Percentiles rank a stretch among this genome's conserved stretches.
Conservation (phyloP, 2,329 filamentous ascomycete genomes). For the Aschersonia sp. region DNA sequence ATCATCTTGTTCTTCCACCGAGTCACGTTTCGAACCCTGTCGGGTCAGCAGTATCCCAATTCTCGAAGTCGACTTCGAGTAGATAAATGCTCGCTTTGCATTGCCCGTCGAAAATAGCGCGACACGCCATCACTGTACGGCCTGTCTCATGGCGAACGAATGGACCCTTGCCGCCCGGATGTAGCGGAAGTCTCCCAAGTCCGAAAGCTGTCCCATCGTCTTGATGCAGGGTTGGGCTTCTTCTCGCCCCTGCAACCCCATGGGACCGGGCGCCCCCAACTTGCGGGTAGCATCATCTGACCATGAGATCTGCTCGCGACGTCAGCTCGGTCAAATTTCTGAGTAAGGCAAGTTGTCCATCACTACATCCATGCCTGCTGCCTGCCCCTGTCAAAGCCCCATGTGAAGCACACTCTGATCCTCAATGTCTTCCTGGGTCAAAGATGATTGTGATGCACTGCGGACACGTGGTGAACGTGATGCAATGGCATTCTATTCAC, state of each 20-base stretch:
- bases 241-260: not conserved
- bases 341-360: not conserved
- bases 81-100: no score
- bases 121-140: no score
- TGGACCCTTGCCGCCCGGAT: no score
- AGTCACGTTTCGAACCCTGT: no score
- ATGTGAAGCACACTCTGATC: not conserved
- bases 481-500: not conserved
- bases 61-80: no score
- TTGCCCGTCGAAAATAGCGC: no score
- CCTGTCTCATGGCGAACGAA: no score
- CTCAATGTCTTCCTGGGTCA: not conserved
- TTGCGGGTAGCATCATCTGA: not conserved
- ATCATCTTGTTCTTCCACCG: no score
- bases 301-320: not conserved
- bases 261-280: not conserved
- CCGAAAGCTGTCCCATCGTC: no score
- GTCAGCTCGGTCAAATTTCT: not conserved
- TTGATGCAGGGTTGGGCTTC: not conserved
- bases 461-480: not conserved
- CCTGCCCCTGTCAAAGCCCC: no score
- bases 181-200: no score
- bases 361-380: not conserved
- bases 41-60: no score
- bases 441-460: not conserved